A percentile compares a stretch with the other conserved stretches of the same genome.
Conservation (phyloP, 2,329 filamentous ascomycete genomes). For the Colletotrichum viniferum region DNA sequence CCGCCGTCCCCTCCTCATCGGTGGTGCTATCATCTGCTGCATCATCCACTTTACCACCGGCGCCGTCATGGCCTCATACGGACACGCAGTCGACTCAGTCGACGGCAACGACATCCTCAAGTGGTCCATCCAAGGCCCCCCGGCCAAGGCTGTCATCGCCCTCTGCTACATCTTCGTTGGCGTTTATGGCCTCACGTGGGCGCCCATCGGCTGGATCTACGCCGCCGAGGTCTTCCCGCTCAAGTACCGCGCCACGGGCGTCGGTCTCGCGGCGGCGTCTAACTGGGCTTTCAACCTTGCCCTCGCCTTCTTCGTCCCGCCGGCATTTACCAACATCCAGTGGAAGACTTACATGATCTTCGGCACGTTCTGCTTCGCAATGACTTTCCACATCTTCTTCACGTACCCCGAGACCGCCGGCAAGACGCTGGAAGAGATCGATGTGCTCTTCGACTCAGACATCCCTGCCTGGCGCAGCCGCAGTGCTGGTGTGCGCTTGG, state of each 20-base stretch:
- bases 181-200: conserved; percentile 34
- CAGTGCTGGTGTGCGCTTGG: background rate
- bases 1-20: conserved; percentile 50
- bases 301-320: conserved; percentile 51
- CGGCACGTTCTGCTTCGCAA: conserved; percentile 18
- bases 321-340: conserved; percentile 26
- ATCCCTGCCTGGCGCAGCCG: conserved; percentile 8
- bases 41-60: conserved; percentile 52
- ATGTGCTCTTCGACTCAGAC: conserved; percentile 21
- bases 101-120: conserved; percentile 50
- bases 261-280: conserved; percentile 54
- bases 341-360: conserved; percentile 29
- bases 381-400: conserved; percentile 27
- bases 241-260: conserved; percentile 55
- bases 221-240: conserved; percentile 45
- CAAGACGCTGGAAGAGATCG: conserved; percentile 26
- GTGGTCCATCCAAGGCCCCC: conserved; percentile 47
- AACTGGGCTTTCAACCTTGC: conserved; percentile 58
- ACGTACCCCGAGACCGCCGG: conserved; percentile 33
- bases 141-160: conserved; percentile 55
- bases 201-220: conserved; percentile 35
- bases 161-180: conserved; percentile 48
- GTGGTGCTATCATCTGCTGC: conserved; percentile 49
- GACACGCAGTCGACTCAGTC: conserved; percentile 46
- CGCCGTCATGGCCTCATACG: conserved; percentile 53